Evolutionary conservation across 768 basidiomycete species (phyloP), one percentile per base, ranked within the genome.

Genomic region (Kwoniella botswanensis): DNA sequence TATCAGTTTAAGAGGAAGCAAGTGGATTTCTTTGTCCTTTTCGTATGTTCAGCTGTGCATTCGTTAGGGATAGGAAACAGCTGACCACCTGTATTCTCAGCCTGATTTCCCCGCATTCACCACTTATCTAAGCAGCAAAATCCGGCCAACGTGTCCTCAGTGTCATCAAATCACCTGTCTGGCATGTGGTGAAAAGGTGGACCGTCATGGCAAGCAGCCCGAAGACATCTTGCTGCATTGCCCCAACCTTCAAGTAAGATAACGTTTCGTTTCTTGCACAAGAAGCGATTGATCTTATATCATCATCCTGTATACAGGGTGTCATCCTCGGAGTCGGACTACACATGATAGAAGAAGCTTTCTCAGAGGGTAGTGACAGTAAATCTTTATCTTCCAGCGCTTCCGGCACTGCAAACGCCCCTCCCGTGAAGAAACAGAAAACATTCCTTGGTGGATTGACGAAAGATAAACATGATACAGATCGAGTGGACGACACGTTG

Each of bases 291-390:
- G 42, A 24, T 5, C 18, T 44, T 42, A 59, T 75, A 61, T 56
- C 22, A 35, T 63, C 52, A 58, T 1, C 22, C 22, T 26, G 5
- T 50, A 13, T 15, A 50, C 92, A 97, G 84, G 95, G 94, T 50
- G 88, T 93, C 15, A 90, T 97, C 73, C 86, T 98, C 5, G 95
- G 94, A n/a, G 87, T 96, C 50, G 94, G 95, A 10, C 87, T 96
- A 55, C 89, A 89, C 44, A 93, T 93, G 89, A 87, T 96, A 54
- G 93, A 96, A 82, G 86, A 88, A 65, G 83, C 87, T 44, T 95
- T 90, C 79, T 82, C 86, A 44, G 11, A 35, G 18, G 67, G 58
- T 4, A 58, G 44, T 29, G 61, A 60, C 4, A 35, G n/a, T 4
- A 17, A 22, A 42, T 10, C 13, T n/a, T 22, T 12, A 26, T n/a